Evolutionary conservation across 78 protist genomes (phyloP).

Genomic region (Salpingoeca rosetta): DNA sequence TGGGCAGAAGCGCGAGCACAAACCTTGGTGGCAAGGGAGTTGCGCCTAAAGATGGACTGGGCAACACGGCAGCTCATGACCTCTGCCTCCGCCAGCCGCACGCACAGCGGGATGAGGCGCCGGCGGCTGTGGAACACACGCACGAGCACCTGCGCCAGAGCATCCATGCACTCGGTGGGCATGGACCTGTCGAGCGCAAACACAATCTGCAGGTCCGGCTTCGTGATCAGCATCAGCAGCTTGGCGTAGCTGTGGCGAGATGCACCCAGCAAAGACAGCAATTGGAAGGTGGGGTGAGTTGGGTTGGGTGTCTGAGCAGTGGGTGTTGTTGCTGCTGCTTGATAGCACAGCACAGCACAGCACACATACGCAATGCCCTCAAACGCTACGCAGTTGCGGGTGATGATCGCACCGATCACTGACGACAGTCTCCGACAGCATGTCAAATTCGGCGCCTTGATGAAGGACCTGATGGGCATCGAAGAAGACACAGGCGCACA

Average conservation of each 20-base stretch:
- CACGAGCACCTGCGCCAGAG: neutral
- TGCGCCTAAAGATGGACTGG: conserved; percentile 32
- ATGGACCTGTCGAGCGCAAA: neutral
- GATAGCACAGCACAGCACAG: too few species aligned
- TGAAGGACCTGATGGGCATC: conserved; percentile 39
- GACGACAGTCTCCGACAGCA: neutral
- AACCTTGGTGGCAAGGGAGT: conserved; percentile 43
- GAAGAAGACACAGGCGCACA: too few species aligned
- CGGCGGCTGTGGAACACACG: neutral
- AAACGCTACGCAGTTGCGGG: too few species aligned
- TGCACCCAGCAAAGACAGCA: too few species aligned
- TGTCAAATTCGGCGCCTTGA: conserved; percentile 33
- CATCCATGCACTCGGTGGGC: neutral
- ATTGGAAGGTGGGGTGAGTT: too few species aligned
- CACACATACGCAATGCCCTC: too few species aligned
- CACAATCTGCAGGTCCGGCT: neutral
- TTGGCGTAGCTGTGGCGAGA: too few species aligned
- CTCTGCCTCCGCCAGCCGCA: conserved; percentile 1
- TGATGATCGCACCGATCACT: too few species aligned
- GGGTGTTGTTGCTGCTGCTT: too few species aligned
- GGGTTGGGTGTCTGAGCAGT: too few species aligned
- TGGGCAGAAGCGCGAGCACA: neutral
- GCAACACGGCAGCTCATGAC: conserved; percentile 19
- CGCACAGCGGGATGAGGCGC: neutral
- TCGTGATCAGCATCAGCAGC: conserved; percentile 10